phyloP scores from a whole-genome alignment of 2,329 filamentous ascomycete species.

The Botrytis fragariae region DNA sequence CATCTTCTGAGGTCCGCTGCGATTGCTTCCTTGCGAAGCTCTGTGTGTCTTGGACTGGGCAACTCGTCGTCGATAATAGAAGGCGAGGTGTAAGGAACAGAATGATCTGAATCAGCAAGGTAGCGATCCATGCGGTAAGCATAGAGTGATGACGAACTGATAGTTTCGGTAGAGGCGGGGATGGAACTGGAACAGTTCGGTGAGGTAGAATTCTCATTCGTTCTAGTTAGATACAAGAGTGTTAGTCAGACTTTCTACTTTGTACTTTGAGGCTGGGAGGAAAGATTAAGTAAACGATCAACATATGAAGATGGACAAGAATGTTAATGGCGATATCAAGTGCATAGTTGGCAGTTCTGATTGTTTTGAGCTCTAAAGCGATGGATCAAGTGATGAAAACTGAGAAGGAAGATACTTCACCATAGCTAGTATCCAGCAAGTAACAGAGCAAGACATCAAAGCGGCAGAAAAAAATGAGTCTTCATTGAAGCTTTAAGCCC shows the following conservation, averaged over 20 bases:
- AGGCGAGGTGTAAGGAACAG: background rate
- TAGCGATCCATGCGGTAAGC: background rate
- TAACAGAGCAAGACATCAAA: background rate
- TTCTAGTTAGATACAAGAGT: background rate
- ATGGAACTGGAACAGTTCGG: background rate
- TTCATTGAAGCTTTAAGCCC: background rate
- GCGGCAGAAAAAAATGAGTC: background rate
- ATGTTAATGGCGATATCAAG: accelerated
- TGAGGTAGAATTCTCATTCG: background rate
- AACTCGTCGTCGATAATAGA: background rate
- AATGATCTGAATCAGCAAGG: background rate
- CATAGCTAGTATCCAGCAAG: background rate
- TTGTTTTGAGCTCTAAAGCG: background rate
- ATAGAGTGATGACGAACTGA: background rate
- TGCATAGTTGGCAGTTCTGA: background rate
- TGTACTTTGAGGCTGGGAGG: background rate
- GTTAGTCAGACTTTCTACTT: background rate
- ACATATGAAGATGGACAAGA: background rate
- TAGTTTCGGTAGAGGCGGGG: background rate
- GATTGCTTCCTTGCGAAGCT: background rate
- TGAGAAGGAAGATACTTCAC: background rate
- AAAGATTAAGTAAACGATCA: background rate
- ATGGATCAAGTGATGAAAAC: background rate
- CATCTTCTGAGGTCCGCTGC: background rate
- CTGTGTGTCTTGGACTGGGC: background rate